A percentile compares a stretch with the other conserved stretches of the same genome.
These are phyloP conservation scores for Boletus fagicola DNA, from an alignment of 768 basidiomycete genomes.

Conservation along the genomic window DNA sequence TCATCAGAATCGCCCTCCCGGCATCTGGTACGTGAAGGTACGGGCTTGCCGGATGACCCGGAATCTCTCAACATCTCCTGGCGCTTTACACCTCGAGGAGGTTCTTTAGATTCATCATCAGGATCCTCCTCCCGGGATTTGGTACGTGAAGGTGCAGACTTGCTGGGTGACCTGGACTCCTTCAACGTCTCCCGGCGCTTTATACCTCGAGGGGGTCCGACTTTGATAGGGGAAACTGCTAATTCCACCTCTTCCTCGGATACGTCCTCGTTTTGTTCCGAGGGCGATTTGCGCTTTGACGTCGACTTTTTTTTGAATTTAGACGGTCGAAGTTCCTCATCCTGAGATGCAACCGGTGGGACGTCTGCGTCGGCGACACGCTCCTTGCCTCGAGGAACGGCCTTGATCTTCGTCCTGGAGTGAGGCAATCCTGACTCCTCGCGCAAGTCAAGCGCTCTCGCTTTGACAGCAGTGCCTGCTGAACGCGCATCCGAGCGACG, in stretches of 20 bases:
- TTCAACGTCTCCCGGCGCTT: conserved; percentile 9
- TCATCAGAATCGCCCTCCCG: neutral
- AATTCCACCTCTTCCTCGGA: conserved; percentile 8
- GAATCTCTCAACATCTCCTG: neutral
- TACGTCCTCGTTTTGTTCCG: neutral
- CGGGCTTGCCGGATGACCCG: neutral
- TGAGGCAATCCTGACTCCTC: neutral
- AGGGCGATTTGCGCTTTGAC: neutral
- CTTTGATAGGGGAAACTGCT: conserved; percentile 4
- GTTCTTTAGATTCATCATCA: neutral
- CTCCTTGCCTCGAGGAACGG: neutral
- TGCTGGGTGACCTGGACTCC: neutral
- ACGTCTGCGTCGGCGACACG: neutral
- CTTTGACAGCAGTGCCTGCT: neutral
- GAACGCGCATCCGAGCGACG: neutral
- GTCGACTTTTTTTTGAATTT: neutral
- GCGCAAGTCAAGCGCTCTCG: neutral
- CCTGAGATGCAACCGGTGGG: neutral
- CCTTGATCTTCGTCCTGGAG: neutral
- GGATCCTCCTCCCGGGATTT: neutral
- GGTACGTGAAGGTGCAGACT: neutral
- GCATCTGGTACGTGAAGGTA: neutral
- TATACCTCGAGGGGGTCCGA: conserved; percentile 29
- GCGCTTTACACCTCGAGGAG: conserved; percentile 23
- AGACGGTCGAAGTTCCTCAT: neutral